Conservation (phyloP, 2,329 filamentous ascomycete species). For the Chaetomiaceae sp. region DNA sequence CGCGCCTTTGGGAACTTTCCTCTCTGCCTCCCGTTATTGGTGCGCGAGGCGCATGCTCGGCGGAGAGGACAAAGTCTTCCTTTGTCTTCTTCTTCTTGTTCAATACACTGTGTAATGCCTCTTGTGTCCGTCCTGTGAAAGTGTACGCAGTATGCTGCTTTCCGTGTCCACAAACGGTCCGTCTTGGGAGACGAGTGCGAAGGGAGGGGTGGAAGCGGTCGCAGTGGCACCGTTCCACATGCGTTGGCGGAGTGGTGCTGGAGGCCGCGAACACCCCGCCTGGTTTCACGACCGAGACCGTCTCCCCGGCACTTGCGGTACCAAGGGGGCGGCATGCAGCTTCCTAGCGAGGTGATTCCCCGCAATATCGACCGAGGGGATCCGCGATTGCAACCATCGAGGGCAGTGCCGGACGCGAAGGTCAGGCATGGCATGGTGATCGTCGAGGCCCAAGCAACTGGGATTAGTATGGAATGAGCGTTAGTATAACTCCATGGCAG, state of each 20-base stretch:
- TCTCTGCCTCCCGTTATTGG: neutral
- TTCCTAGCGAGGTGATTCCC: constrained; percentile 16
- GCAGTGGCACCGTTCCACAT: neutral
- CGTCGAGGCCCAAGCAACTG: neutral
- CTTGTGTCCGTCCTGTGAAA: too few species aligned
- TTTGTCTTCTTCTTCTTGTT: too few species aligned
- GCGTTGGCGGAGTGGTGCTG: neutral
- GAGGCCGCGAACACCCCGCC: constrained; percentile 7
- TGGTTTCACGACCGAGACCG: constrained; percentile 11
- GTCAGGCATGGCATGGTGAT: neutral
- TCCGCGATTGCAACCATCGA: neutral
- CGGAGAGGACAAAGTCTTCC: too few species aligned
- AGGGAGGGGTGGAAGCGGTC: too few species aligned
- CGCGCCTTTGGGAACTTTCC: neutral
- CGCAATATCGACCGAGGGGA: neutral
- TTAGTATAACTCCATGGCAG: too few species aligned
- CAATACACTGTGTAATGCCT: too few species aligned
- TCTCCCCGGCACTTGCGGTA: constrained; percentile 18
- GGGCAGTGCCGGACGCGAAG: neutral
- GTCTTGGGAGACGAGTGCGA: too few species aligned
- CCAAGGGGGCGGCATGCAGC: constrained; percentile 9
- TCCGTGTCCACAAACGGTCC: too few species aligned
- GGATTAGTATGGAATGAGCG: too few species aligned
- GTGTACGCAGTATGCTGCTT: too few species aligned
- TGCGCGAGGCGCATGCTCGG: too few species aligned